phyloP scores from a whole-genome alignment of 164 flowering plant genomes.

The Paratinospora sagittata region DNA sequence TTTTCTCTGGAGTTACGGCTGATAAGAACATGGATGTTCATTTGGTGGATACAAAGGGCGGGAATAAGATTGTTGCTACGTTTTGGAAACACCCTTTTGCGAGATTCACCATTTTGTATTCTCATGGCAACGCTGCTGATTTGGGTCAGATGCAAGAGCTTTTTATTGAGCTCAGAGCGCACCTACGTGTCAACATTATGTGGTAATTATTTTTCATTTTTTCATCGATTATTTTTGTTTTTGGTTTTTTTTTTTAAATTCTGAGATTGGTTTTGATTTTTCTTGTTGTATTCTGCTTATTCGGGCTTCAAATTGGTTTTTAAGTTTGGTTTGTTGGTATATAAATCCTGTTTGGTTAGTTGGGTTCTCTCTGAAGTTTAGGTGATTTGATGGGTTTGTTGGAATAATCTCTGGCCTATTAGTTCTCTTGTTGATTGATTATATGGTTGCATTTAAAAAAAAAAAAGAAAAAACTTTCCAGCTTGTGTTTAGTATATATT shows the following conservation, averaged over 20 bases:
- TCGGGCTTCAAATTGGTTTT: background rate
- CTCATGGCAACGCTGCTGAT: conserved; percentile 98
- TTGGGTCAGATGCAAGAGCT: conserved; percentile 94
- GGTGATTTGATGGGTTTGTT: background rate
- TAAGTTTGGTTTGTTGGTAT: no score
- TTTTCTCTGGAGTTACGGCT: conserved; percentile 56
- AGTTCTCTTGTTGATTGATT: no score
- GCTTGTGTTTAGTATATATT: no score
- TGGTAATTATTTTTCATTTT: conserved; percentile 36
- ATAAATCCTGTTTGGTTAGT: no score
- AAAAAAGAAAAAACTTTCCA: no score
- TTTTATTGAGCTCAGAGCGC: conserved; percentile 90
- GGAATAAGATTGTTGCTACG: conserved; percentile 79
- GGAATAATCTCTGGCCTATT: background rate
- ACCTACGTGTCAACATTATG: conserved; percentile 87
- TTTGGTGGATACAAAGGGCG: conserved; percentile 64
- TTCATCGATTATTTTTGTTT: background rate
- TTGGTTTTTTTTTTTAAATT: background rate
- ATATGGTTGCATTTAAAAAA: no score
- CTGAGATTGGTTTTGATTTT: background rate
- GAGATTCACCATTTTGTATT: conserved; percentile 71
- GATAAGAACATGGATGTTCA: conserved; percentile 76
- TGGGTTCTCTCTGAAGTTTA: background rate
- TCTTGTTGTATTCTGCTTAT: background rate
- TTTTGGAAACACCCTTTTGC: conserved; percentile 88